Conservation (phyloP, 129 eudicot species). For the sunflower (Helianthus annuus) region DNA sequence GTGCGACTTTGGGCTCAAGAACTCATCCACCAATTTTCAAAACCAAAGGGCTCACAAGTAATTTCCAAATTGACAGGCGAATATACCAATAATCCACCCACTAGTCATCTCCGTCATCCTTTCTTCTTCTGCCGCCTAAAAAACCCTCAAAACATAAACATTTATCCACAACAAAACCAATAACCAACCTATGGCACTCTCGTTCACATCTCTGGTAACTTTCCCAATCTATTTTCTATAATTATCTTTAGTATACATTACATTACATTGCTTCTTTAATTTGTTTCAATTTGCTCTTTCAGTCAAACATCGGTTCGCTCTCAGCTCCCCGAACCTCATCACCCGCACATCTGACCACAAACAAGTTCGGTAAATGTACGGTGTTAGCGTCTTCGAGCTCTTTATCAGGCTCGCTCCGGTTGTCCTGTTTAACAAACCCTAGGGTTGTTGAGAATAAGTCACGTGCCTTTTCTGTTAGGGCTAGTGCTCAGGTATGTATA, state of each 20-base stretch:
- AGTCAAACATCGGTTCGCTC: constrained; percentile 64
- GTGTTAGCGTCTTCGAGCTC: constrained; percentile 36
- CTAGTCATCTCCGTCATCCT: constrained; percentile 46
- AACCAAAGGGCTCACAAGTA: background rate
- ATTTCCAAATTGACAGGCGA: constrained; percentile 16
- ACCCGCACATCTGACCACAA: constrained; percentile 10
- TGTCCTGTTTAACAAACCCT: constrained; percentile 36
- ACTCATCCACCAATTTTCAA: background rate
- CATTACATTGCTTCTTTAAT: constrained; percentile 7
- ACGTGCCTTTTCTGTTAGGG: constrained; percentile 44
- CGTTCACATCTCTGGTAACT: constrained; percentile 55
- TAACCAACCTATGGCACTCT: constrained; percentile 52
- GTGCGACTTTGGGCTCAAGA: background rate
- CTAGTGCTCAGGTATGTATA: constrained; percentile 51
- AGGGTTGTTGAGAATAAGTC: constrained; percentile 16
- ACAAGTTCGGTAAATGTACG: constrained; percentile 27
- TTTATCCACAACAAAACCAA: background rate
- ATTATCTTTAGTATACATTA: too few species aligned
- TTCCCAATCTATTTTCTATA: background rate
- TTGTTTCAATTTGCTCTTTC: constrained; percentile 27
- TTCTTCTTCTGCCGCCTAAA: background rate
- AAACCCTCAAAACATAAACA: background rate
- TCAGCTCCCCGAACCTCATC: constrained; percentile 38
- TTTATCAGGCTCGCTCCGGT: constrained; percentile 42
- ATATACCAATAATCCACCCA: constrained; percentile 21